A percentile compares a stretch with the other conserved stretches of the same genome.
phyloP scores from a whole-genome alignment of 225 moss, liverwort and hornwort species.

The Polytrichum commune region DNA sequence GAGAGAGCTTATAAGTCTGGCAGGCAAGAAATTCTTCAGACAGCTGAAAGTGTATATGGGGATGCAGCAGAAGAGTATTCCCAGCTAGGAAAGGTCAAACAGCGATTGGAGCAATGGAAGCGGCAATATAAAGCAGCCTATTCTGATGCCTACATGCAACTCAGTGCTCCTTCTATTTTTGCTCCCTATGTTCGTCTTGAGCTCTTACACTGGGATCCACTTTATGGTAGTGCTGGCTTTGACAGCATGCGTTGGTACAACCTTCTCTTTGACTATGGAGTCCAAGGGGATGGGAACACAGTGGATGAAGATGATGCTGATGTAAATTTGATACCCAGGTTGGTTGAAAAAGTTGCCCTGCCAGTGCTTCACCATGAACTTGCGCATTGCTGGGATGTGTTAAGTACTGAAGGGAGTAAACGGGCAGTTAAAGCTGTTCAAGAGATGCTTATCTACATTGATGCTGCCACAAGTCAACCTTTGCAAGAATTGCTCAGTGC shows the following conservation, averaged over 20 bases:
- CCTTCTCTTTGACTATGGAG: constrained; percentile 74
- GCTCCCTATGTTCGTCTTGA: constrained; percentile 92
- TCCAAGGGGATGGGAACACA: constrained; percentile 49
- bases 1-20: constrained; percentile 79
- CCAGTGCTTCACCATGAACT: constrained; percentile 93
- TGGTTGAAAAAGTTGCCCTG: constrained; percentile 94
- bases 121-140: constrained; percentile 65
- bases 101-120: constrained; percentile 85
- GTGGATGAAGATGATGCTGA: constrained; percentile 67
- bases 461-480: constrained; percentile 68
- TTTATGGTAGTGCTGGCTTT: constrained; percentile 79
- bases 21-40: constrained; percentile 75
- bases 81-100: constrained; percentile 79
- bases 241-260: constrained; percentile 90
- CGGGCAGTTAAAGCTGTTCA: constrained; percentile 78
- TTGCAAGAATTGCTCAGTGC: constrained; percentile 82
- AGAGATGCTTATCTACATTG: constrained; percentile 83
- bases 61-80: constrained; percentile 91
- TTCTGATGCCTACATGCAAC: constrained; percentile 84
- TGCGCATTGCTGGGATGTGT: constrained; percentile 91
- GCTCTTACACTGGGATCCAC: constrained; percentile 95
- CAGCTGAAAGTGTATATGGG: constrained; percentile 78
- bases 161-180: constrained; percentile 90
- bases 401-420: constrained; percentile 74
- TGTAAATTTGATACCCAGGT: constrained; percentile 75